Percentiles rank a stretch among this genome's conserved stretches.
These are phyloP conservation scores for Aciculosporium take DNA, from an alignment of 2,329 filamentous ascomycete species.

Conservation along the genomic window DNA sequence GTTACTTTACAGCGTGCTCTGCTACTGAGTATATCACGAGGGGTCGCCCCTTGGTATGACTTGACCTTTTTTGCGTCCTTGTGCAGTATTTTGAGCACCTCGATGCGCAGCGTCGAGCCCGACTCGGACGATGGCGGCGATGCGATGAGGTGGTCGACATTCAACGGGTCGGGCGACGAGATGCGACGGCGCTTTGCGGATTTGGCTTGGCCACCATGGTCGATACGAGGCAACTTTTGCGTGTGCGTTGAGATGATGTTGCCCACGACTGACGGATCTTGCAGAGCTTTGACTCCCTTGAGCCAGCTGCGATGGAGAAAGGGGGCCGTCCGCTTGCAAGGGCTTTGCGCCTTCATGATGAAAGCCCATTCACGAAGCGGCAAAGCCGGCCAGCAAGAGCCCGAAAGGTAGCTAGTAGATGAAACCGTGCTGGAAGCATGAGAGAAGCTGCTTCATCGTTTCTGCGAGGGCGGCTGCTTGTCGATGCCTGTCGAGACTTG, in stretches of 20 bases:
- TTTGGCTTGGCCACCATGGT: constrained; percentile 23
- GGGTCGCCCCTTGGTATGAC: constrained; percentile 15
- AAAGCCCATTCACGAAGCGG: constrained; percentile 20
- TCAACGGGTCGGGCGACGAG: constrained; percentile 22
- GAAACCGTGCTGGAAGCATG: constrained; percentile 5
- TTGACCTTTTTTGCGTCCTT: constrained; percentile 28
- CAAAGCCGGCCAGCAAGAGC: constrained; percentile 2
- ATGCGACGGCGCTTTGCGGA: constrained; percentile 38
- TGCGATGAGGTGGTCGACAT: constrained; percentile 19
- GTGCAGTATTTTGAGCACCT: constrained; percentile 38
- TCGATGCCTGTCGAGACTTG: background rate
- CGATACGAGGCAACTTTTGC: constrained; percentile 20
- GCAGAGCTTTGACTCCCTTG: constrained; percentile 29
- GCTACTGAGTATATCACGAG: constrained; percentile 17
- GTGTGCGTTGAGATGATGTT: constrained; percentile 24
- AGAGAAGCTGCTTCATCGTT: constrained; percentile 7
- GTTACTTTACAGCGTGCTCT: constrained; percentile 25
- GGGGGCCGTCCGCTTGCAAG: constrained; percentile 34
- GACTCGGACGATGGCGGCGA: constrained; percentile 18
- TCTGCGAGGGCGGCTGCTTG: background rate
- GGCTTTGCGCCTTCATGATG: constrained; percentile 34
- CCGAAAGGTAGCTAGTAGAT: background rate
- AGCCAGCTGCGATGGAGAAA: constrained; percentile 43
- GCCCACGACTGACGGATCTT: constrained; percentile 27
- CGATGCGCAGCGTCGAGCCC: constrained; percentile 33